phyloP scores from a whole-genome alignment of 306 rosid species.

The Ormosia semicastrata region DNA sequence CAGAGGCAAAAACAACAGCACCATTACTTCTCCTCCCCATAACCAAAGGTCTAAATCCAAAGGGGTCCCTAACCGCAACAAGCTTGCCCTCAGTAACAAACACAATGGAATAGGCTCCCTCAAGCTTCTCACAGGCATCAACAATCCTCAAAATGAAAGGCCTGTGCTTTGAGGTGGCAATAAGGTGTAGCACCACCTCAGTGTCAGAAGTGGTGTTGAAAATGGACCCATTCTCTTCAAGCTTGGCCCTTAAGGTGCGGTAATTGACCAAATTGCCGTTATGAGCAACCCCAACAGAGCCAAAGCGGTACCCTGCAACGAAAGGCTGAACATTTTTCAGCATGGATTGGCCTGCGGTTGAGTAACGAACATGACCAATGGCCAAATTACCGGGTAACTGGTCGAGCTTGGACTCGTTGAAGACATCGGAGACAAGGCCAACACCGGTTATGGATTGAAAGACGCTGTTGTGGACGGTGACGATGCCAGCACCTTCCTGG shows the following conservation, averaged over 20 bases:
- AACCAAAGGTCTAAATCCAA: constrained; percentile 84
- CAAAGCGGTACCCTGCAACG: constrained; percentile 89
- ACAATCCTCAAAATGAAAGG: constrained; percentile 80
- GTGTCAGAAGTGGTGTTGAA: constrained; percentile 92
- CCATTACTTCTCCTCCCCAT: constrained; percentile 97
- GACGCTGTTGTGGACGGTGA: constrained; percentile 58
- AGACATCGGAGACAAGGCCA: constrained; percentile 88
- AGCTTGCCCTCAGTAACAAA: constrained; percentile 81
- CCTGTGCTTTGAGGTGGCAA: constrained; percentile 81
- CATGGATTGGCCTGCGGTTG: constrained; percentile 91
- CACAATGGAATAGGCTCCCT: constrained; percentile 92
- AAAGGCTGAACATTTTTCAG: constrained; percentile 93
- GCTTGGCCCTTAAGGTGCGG: constrained; percentile 53
- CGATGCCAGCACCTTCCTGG: constrained; percentile 95
- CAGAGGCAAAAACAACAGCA: constrained; percentile 93
- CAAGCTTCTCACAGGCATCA: constrained; percentile 87
- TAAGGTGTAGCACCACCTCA: constrained; percentile 93
- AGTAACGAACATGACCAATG: constrained; percentile 89
- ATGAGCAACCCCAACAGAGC: constrained; percentile 95
- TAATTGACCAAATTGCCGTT: constrained; percentile 91
- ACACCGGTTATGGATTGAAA: constrained; percentile 82
- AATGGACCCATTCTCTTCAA: constrained; percentile 83
- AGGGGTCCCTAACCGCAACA: constrained; percentile 84
- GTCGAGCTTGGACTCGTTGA: constrained; percentile 69
- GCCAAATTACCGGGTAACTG: constrained; percentile 73